Base-by-base conservation (phyloP, 208 protist genomes). In the Cochliopodium minus region DNA sequence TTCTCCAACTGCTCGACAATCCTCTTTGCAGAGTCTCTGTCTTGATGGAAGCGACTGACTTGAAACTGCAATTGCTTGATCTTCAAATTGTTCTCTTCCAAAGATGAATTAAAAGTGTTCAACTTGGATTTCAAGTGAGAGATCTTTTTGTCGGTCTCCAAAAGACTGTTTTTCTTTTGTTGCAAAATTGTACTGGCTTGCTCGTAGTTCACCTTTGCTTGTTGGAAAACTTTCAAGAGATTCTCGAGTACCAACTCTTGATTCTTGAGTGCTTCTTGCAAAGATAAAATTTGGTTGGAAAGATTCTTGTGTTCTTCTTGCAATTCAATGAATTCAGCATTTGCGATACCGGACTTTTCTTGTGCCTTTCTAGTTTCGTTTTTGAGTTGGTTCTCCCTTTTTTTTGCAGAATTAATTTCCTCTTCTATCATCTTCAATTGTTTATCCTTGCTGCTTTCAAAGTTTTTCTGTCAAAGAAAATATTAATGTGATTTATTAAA, bases 361-460 rank as follows among this genome's bases (percentile, higher is more conserved):
- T 83, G 73, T 7, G 75, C 59, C n/a, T 82, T 77, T 23, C 78
- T 77, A 29, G 84, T 74, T 38, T 87, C 77, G 26, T 65, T 72
- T 46, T 88, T 78, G 32, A 89, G 60, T 11, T 48, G 43, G 61
- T 71, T 58, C 7, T 72, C 71, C 32, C 76, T 66, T 61, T 72
- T 66, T 53, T 78, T 74, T 36, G 64, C 62, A 29, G 62, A 61
- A 11, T 49, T 32, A 33, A 52, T 61, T 5, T 69, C 69, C 50
- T 65, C 50, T 57, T 75, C 64, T 38, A 83, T 64, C 17, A 64
- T 22, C n/a, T 36, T 23, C 11, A 36, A 61, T 30, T 73, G 33
- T 69, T n/a, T n/a, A n/a, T n/a, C n/a, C n/a, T n/a, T n/a, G n/a
- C n/a, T n/a, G n/a, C n/a, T n/a, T n/a, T n/a, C n/a, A n/a, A n/a